A percentile compares a stretch with the other conserved stretches of the same genome.
phyloP scores from a whole-genome alignment of 148 eudicot genomes.

The Rhododendron williamsianum region DNA sequence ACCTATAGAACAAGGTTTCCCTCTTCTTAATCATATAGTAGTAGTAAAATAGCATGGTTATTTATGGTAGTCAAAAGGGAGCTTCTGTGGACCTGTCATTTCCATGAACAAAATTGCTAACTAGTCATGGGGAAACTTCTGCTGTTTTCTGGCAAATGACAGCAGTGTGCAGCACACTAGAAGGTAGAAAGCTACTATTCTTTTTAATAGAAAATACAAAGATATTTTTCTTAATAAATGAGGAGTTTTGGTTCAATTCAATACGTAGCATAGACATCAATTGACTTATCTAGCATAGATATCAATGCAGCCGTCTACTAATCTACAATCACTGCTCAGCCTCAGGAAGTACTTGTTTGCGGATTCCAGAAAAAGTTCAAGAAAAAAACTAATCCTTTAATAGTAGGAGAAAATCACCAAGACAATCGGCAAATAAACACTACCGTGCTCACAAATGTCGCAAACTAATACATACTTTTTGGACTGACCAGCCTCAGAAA shows the following conservation, averaged over 20 bases:
- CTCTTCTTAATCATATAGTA: background rate
- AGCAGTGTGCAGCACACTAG: background rate
- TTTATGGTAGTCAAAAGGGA: background rate
- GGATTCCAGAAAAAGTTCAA: background rate
- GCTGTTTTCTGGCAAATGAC: background rate
- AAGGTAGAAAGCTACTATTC: background rate
- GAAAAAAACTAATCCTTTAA: background rate
- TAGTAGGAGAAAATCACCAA: background rate
- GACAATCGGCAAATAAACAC: background rate
- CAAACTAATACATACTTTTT: constrained; percentile 58
- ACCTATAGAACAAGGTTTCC: background rate
- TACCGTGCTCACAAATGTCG: background rate
- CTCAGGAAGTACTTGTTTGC: background rate
- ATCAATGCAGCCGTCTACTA: background rate
- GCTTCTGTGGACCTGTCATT: background rate
- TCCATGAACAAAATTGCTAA: background rate
- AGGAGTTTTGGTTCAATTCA: background rate
- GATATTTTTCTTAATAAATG: background rate
- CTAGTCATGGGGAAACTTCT: background rate
- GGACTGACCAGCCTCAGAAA: constrained; percentile 85
- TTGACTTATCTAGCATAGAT: background rate
- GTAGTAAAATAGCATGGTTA: background rate
- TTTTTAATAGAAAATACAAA: background rate
- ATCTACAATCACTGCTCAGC: background rate
- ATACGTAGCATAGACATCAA: background rate